phyloP scores from a whole-genome alignment of 495 filamentous ascomycete genomes.

The Aspergillus hancockii region DNA sequence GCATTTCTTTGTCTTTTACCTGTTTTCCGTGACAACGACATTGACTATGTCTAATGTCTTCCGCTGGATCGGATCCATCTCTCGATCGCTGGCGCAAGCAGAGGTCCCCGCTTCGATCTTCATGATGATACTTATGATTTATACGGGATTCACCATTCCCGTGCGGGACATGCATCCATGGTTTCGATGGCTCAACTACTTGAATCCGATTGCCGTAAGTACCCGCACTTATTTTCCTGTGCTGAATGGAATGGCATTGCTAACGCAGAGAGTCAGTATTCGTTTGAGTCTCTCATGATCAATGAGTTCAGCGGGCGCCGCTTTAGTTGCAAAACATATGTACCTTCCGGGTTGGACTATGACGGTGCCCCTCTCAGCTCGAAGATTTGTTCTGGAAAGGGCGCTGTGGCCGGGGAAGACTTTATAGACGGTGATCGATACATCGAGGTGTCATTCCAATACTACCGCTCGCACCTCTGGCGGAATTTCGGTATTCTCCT shows the following conservation, averaged over 20 bases:
- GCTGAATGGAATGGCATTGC: neutral
- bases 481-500: conserved; percentile 81
- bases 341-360: conserved; percentile 60
- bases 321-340: conserved; percentile 62
- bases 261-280: conserved; percentile 49
- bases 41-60: conserved; percentile 80
- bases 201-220: conserved; percentile 70
- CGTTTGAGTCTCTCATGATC: conserved; percentile 85
- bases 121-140: conserved; percentile 81
- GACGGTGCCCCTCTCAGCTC: conserved; percentile 39
- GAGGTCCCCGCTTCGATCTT: conserved; percentile 81
- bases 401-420: conserved; percentile 57
- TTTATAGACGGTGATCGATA: conserved; percentile 70
- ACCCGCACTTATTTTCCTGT: neutral
- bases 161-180: conserved; percentile 70
- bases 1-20: conserved; percentile 79
- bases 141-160: conserved; percentile 88
- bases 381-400: conserved; percentile 61
- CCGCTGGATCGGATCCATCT: conserved; percentile 77
- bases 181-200: conserved; percentile 85
- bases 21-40: conserved; percentile 67
- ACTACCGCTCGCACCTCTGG: conserved; percentile 67
- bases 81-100: conserved; percentile 77
- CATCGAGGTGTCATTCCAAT: conserved; percentile 59
- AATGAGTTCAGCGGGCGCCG: conserved; percentile 77